Conservation (phyloP, 148 eudicot species). For the Simmondsia chinensis region DNA sequence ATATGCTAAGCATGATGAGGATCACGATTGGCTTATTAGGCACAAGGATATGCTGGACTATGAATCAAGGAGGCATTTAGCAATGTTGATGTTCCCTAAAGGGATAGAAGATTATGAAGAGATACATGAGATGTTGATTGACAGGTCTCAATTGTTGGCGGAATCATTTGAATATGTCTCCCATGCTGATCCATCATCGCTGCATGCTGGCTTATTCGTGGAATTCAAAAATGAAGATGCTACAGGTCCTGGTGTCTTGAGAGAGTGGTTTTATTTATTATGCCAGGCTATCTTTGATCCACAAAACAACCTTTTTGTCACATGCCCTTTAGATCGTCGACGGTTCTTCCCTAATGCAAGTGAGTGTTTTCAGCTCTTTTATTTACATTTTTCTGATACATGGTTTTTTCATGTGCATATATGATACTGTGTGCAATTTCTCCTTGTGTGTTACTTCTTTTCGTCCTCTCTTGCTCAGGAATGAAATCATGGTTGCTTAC, state of each 20-base stretch:
- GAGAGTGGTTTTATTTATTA: constrained; percentile 92
- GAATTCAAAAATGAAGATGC: constrained; percentile 94
- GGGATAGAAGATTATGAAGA: constrained; percentile 67
- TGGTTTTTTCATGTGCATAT: too few relatives aligned
- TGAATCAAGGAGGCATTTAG: constrained; percentile 81
- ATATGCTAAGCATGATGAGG: constrained; percentile 43
- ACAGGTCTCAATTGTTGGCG: constrained; percentile 65
- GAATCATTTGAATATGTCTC: constrained; percentile 84
- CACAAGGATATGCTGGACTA: constrained; percentile 62
- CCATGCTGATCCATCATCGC: constrained; percentile 32
- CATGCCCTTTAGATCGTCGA: constrained; percentile 79
- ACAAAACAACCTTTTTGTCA: constrained; percentile 68
- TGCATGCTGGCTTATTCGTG: constrained; percentile 69
- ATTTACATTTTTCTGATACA: background rate
- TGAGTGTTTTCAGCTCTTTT: constrained; percentile 8
- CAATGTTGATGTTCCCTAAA: constrained; percentile 73
- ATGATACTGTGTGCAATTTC: too few relatives aligned
- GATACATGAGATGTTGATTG: constrained; percentile 84
- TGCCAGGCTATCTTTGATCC: constrained; percentile 81
- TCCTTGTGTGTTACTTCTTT: too few relatives aligned
- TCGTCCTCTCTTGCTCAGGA: too few relatives aligned
- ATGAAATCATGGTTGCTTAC: too few relatives aligned
- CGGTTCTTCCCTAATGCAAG: constrained; percentile 95
- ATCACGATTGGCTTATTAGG: constrained; percentile 58
- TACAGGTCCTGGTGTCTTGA: constrained; percentile 87